Conservation (phyloP, 176 grass and related monocot genomes). For the Oryza glaberrima region DNA sequence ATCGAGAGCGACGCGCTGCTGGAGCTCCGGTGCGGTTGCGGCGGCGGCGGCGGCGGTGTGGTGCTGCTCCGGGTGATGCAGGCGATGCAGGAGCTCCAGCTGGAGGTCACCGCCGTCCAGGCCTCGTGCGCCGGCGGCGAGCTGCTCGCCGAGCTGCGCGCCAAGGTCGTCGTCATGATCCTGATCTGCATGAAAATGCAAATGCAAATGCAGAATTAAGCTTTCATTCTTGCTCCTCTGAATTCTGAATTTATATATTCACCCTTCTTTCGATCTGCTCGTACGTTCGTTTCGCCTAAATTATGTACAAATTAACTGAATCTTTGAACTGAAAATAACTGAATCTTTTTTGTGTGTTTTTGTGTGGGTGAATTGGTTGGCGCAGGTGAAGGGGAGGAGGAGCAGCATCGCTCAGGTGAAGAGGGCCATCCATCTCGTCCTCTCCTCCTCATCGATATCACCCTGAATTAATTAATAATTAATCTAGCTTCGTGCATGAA, state of each 20-base stretch:
- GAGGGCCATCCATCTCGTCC: slow-evolving; percentile 60
- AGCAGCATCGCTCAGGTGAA: slow-evolving; percentile 83
- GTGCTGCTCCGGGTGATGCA: slow-evolving; percentile 70
- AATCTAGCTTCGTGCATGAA: too few relatives aligned
- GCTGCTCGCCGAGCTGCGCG: slow-evolving; percentile 58
- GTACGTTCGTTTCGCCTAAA: background rate
- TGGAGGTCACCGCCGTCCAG: slow-evolving; percentile 64
- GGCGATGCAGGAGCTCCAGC: slow-evolving; percentile 55
- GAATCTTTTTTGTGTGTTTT: background rate
- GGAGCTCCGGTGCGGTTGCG: slow-evolving; percentile 63
- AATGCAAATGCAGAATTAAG: too few relatives aligned
- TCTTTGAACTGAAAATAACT: background rate
- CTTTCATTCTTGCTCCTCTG: too few relatives aligned
- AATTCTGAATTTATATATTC: too few relatives aligned
- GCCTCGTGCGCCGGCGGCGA: slow-evolving; percentile 47
- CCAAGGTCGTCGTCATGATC: slow-evolving; percentile 40
- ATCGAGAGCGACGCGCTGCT: slow-evolving; percentile 67
- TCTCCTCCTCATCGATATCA: slow-evolving; percentile 34
- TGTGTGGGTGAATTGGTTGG: background rate
- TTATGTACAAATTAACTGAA: background rate
- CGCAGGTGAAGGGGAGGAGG: slow-evolving; percentile 67
- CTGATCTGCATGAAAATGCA: too few relatives aligned
- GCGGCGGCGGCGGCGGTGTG: slow-evolving; percentile 52
- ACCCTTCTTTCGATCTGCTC: background rate
- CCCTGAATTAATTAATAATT: background rate